Evolutionary conservation across 768 basidiomycete genomes (phyloP).

Genomic region (Mycena pura): DNA sequence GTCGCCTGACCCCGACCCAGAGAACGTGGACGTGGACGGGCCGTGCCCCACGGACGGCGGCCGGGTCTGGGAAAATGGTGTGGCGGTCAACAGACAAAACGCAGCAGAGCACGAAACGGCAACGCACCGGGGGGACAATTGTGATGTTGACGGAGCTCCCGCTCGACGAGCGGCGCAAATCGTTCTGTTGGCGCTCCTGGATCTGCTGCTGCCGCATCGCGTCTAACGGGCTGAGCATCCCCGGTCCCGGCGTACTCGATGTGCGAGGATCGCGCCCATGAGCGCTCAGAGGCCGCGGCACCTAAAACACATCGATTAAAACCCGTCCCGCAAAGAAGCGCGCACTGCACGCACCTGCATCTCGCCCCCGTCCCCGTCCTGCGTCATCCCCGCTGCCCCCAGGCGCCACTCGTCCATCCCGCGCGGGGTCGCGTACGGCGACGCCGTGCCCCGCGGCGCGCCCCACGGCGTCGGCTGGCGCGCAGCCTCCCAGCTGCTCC

Average conservation of each 20-base stretch:
- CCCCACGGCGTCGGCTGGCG: slow-evolving; percentile 8
- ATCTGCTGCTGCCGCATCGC: not conserved
- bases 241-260: too few relatives aligned
- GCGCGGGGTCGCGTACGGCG: slow-evolving; percentile 15
- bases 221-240: slow-evolving; percentile 16
- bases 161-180: slow-evolving; percentile 11
- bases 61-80: not conserved
- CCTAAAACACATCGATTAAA: too few relatives aligned
- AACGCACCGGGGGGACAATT: slow-evolving; percentile 6
- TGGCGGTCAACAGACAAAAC: not conserved
- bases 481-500: not conserved
- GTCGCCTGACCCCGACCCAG: too few relatives aligned
- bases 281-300: too few relatives aligned
- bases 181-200: slow-evolving; percentile 4
- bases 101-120: not conserved
- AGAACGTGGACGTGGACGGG: too few relatives aligned
- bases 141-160: slow-evolving; percentile 16
- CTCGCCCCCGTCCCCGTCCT: too few relatives aligned
- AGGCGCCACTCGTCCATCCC: slow-evolving; percentile 22
- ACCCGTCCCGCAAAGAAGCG: too few relatives aligned
- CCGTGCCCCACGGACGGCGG: slow-evolving; percentile 1
- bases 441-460: not conserved
- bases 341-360: too few relatives aligned
- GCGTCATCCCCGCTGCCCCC: too few relatives aligned
- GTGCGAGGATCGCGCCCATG: too few relatives aligned